Conservation (phyloP, 495 filamentous ascomycete genomes). For the Tuber melanosporum region DNA sequence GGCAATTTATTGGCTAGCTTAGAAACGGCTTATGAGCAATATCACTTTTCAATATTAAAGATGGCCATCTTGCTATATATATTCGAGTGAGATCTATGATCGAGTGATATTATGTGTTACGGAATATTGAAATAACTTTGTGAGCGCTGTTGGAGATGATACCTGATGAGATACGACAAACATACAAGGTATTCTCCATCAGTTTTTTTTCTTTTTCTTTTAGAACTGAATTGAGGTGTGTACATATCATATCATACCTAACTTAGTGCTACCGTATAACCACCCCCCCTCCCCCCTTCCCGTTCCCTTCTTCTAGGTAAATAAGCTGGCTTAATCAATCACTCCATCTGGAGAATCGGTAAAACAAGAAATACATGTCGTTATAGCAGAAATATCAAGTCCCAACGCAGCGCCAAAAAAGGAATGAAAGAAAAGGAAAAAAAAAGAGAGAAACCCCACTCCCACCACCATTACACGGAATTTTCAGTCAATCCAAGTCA, state of each 20-base stretch:
- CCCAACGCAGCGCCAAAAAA: background rate
- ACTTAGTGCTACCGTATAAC: background rate
- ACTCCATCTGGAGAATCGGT: background rate
- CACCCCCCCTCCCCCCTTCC: background rate
- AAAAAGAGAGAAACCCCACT: background rate
- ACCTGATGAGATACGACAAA: background rate
- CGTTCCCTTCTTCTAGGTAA: background rate
- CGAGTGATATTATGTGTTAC: background rate
- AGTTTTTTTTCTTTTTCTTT: background rate
- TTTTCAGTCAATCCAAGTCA: background rate
- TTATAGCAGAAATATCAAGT: background rate
- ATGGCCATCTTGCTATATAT: background rate
- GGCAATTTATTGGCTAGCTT: background rate
- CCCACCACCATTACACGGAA: background rate
- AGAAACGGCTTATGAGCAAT: background rate
- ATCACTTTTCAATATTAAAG: background rate
- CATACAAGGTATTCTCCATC: background rate
- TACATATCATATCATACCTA: background rate
- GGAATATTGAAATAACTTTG: background rate
- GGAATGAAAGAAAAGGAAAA: background rate
- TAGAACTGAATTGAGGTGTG: background rate
- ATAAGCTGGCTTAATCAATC: background rate
- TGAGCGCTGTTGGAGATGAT: background rate
- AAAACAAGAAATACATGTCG: background rate
- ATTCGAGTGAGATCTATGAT: background rate